A percentile compares a stretch with the other conserved stretches of the same genome.
These are phyloP conservation scores for Exophiala phaeomuriformis DNA, from an alignment of 2,329 filamentous ascomycete species.

Conservation along the genomic window DNA sequence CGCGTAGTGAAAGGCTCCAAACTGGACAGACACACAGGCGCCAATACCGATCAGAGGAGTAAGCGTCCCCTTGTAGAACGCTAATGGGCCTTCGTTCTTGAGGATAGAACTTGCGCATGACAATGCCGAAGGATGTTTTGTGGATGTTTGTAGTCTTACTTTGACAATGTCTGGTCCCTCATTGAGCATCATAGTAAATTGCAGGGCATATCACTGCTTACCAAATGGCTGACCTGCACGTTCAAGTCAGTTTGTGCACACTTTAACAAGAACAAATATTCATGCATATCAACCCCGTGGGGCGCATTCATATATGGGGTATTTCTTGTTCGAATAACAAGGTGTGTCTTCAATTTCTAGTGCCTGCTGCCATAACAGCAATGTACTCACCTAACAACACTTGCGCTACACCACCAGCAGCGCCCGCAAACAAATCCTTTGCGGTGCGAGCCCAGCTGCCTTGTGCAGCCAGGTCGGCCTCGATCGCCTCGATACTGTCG, in stretches of 20 bases:
- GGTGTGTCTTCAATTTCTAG: too few species aligned
- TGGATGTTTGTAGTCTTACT: conserved; percentile 86
- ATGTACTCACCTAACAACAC: conserved; percentile 74
- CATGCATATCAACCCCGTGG: too few species aligned
- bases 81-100: conserved; percentile 74
- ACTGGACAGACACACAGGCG: conserved; percentile 95
- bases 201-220: conserved; percentile 38
- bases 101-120: conserved; percentile 78
- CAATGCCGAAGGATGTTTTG: conserved; percentile 70
- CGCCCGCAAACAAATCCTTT: conserved; percentile 89
- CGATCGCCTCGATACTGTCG: conserved; percentile 14
- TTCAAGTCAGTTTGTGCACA: conserved; percentile 3
- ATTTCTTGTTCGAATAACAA: too few species aligned
- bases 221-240: conserved; percentile 57
- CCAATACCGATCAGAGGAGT: conserved; percentile 93
- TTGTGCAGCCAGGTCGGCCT: conserved; percentile 28
- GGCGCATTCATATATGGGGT: too few species aligned
- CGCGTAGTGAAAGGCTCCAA: conserved; percentile 91
- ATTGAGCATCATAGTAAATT: conserved; percentile 4
- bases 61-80: conserved; percentile 97
- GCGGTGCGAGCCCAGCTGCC: conserved; percentile 52
- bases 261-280: too few species aligned
- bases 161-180: conserved; percentile 74
- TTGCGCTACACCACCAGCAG: conserved; percentile 85
- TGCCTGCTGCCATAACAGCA: not conserved